phyloP scores from a whole-genome alignment of 371 early-diverging fungal species.

The Lichtheimia ornata region DNA sequence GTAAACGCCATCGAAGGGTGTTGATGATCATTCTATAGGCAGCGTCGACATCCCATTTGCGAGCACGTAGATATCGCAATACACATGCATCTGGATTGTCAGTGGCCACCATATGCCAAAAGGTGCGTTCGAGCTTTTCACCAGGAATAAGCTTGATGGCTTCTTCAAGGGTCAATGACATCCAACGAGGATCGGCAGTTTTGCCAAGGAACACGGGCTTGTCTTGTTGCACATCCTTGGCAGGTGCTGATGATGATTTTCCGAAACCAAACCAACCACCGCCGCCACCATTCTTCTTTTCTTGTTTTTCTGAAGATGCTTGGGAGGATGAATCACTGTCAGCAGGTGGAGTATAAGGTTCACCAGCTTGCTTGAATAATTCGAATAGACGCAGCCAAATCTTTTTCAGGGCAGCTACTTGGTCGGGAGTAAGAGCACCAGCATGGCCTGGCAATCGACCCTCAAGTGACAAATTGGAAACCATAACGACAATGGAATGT shows the following conservation, averaged over 20 bases:
- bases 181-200: constrained; percentile 42
- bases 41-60: constrained; percentile 75
- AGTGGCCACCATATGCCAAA: constrained; percentile 58
- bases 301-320: neutral
- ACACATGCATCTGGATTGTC: constrained; percentile 71
- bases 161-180: constrained; percentile 39
- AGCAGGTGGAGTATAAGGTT: constrained; percentile 9
- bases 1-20: constrained; percentile 68
- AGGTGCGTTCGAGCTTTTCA: constrained; percentile 34
- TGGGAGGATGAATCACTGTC: neutral
- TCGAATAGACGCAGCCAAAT: constrained; percentile 56
- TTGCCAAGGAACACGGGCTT: constrained; percentile 54
- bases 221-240: constrained; percentile 20
- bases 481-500: constrained; percentile 1
- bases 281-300: constrained; percentile 3
- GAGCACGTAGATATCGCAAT: constrained; percentile 75
- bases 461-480: constrained; percentile 8
- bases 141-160: constrained; percentile 45
- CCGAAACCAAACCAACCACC: constrained; percentile 41
- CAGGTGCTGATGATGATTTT: constrained; percentile 29
- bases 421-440: constrained; percentile 48
- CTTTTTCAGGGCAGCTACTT: constrained; percentile 51
- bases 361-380: constrained; percentile 42
- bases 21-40: constrained; percentile 65
- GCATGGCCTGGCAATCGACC: constrained; percentile 32